Evolutionary conservation across 225 moss, liverwort and hornwort genomes (phyloP).

Genomic region (Bryum argenteum): DNA sequence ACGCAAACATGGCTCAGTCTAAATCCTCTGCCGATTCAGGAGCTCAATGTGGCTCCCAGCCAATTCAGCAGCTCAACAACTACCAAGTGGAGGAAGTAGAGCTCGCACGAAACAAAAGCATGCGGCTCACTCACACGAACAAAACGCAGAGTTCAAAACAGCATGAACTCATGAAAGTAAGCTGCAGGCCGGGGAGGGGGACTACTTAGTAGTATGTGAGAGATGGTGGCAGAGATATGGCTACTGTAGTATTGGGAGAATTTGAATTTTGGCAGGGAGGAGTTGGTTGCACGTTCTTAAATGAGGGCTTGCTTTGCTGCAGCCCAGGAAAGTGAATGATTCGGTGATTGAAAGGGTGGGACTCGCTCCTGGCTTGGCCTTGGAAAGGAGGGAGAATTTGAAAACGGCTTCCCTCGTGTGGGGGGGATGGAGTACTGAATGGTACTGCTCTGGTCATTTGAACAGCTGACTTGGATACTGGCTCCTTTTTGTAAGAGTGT

Average conservation of each 20-base stretch:
- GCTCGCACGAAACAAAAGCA: not conserved
- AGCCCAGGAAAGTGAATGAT: not conserved
- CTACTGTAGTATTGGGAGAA: not conserved
- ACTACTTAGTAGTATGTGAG: not conserved
- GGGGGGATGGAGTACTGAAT: not conserved
- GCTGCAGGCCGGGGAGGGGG: not conserved
- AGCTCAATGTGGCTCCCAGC: not conserved
- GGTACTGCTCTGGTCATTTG: too few relatives aligned
- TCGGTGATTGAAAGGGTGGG: conserved; percentile 18
- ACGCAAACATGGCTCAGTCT: not conserved
- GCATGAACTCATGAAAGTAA: conserved; percentile 1
- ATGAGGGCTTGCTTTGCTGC: not conserved
- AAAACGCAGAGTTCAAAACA: not conserved
- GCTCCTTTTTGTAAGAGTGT: not conserved
- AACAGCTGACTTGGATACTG: conserved; percentile 4
- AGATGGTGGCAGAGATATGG: not conserved
- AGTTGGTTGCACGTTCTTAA: not conserved
- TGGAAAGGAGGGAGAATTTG: conserved; percentile 16
- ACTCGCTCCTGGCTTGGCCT: not conserved
- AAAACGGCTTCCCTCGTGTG: not conserved
- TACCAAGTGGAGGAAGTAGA: not conserved
- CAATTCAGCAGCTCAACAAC: conserved; percentile 20
- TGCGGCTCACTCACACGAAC: not conserved
- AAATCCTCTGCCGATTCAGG: not conserved
- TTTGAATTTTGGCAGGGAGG: conserved; percentile 12